Conservation (phyloP, 2,329 filamentous ascomycete species). For the Laburnicola sp. region DNA sequence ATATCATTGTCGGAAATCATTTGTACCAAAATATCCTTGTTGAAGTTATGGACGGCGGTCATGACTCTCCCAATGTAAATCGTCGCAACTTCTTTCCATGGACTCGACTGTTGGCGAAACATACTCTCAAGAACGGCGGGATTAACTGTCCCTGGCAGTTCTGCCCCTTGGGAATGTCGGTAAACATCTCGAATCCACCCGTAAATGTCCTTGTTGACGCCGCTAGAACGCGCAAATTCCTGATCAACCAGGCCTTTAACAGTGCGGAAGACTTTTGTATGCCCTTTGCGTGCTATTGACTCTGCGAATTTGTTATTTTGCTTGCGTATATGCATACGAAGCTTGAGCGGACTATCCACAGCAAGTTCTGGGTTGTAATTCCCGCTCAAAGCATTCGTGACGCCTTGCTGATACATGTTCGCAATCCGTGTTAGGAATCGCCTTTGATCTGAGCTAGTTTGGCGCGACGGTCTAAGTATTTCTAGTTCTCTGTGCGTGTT, state of each 20-base stretch:
- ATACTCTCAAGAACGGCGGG: constrained; percentile 10
- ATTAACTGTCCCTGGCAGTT: constrained; percentile 14
- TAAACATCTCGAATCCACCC: constrained; percentile 10
- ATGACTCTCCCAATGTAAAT: constrained; percentile 6
- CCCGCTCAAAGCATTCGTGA: constrained; percentile 5
- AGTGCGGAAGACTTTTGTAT: constrained; percentile 9
- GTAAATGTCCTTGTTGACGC: not conserved
- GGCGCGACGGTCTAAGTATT: constrained; percentile 10
- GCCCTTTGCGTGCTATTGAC: constrained; percentile 6
- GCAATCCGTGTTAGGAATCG: constrained; percentile 9
- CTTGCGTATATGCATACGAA: constrained; percentile 13
- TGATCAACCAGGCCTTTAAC: constrained; percentile 3
- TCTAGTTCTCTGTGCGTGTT: constrained; percentile 7
- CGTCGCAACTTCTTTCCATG: constrained; percentile 5
- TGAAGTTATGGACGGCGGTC: constrained; percentile 2
- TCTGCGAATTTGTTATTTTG: constrained; percentile 9
- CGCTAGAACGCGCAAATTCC: constrained; percentile 5
- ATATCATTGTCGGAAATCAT: constrained; percentile 4
- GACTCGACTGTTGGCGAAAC: constrained; percentile 10
- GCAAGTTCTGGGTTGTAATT: constrained; percentile 11
- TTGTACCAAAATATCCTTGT: not conserved
- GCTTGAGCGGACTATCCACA: constrained; percentile 7
- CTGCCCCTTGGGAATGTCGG: constrained; percentile 11
- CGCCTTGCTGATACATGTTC: constrained; percentile 9
- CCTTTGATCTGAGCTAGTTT: constrained; percentile 10